Evolutionary conservation across 257 asterid genomes (phyloP).

Genomic region (Parsonsia alboflavescens): DNA sequence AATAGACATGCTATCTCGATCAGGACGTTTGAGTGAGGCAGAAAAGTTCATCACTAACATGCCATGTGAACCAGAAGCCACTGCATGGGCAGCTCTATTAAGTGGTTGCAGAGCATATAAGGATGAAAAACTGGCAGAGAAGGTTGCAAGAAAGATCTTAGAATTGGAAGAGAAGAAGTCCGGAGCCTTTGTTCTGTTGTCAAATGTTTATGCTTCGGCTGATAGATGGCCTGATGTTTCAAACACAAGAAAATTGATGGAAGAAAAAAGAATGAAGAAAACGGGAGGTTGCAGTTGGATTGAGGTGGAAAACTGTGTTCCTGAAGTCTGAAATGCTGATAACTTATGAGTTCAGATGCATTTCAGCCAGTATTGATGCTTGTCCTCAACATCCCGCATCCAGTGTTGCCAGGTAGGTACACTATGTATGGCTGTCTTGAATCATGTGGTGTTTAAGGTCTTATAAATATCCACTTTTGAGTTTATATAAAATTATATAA

Average conservation of each 20-base stretch:
- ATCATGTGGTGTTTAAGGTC: too few species aligned
- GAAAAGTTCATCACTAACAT: constrained; percentile 44
- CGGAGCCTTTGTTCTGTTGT: constrained; percentile 54
- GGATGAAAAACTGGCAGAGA: constrained; percentile 38
- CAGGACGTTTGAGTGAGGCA: constrained; percentile 68
- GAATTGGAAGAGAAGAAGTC: constrained; percentile 41
- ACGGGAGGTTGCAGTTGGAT: constrained; percentile 73
- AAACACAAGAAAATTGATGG: constrained; percentile 52
- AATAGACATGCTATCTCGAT: constrained; percentile 73
- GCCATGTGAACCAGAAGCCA: constrained; percentile 57
- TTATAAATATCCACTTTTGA: too few species aligned
- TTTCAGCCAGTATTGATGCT: too few species aligned
- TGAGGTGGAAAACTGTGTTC: constrained; percentile 50
- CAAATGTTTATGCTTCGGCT: constrained; percentile 63
- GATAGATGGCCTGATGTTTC: constrained; percentile 67
- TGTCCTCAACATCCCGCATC: too few species aligned
- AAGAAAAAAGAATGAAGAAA: constrained; percentile 53
- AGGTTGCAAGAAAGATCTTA: constrained; percentile 34
- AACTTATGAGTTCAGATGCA: too few species aligned
- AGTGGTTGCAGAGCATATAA: constrained; percentile 62
- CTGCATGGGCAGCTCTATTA: constrained; percentile 68
- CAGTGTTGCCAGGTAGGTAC: too few species aligned
- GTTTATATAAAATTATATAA: too few species aligned
- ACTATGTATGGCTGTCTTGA: too few species aligned
- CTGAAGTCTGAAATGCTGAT: constrained; percentile 28